A percentile compares a stretch with the other conserved stretches of the same genome.
phyloP scores from a whole-genome alignment of 495 filamentous ascomycete species.

The Durotheca rogersii region DNA sequence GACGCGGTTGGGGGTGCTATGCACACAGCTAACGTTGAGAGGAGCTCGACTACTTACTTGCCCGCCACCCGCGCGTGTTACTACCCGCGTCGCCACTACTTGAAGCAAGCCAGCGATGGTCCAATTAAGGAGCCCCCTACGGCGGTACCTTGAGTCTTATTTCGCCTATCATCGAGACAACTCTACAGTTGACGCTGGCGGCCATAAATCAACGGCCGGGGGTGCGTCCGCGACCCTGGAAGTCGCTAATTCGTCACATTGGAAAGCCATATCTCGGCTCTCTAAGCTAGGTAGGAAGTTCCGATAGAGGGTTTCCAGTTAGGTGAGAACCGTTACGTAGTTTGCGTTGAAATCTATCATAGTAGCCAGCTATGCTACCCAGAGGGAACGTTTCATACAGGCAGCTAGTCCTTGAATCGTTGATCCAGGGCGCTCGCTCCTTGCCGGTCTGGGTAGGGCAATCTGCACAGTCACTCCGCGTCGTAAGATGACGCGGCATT shows the following conservation, averaged over 20 bases:
- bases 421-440: neutral
- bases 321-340: neutral
- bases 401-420: neutral
- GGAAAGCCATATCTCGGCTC: too few relatives aligned
- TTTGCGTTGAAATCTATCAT: neutral
- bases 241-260: conserved; percentile 12
- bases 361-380: neutral
- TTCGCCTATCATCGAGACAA: neutral
- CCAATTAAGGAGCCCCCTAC: neutral
- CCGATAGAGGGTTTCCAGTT: too few relatives aligned
- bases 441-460: too few relatives aligned
- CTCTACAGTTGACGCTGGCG: neutral
- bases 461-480: too few relatives aligned
- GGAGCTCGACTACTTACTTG: too few relatives aligned
- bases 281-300: neutral
- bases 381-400: conserved; percentile 7
- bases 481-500: too few relatives aligned
- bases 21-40: too few relatives aligned
- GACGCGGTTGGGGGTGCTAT: conserved; percentile 9
- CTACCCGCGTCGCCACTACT: too few relatives aligned
- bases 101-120: neutral
- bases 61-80: too few relatives aligned
- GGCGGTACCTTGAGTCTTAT: neutral
- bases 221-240: neutral
- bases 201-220: conserved; percentile 25